Percentiles rank a stretch among this genome's conserved stretches.
Evolutionary conservation across 495 filamentous ascomycete species (phyloP).

Genomic region (Cercophora newfieldiana): DNA sequence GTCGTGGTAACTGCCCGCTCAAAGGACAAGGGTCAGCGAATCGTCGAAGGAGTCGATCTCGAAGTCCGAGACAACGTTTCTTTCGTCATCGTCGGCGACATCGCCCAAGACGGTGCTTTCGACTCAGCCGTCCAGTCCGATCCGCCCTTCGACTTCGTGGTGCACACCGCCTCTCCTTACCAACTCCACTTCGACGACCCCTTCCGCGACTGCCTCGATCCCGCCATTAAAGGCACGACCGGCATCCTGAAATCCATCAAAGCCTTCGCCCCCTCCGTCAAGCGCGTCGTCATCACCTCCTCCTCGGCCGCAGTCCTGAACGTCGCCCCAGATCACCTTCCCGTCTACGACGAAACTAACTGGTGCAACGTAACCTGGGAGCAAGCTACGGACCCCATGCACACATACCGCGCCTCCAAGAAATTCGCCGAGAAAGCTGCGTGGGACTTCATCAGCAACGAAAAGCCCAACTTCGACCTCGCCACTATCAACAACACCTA

Average conservation of each 20-base stretch:
- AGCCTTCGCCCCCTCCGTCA: constrained; percentile 34
- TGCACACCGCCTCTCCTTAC: constrained; percentile 50
- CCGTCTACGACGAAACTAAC: constrained; percentile 41
- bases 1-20: constrained; percentile 45
- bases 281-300: constrained; percentile 48
- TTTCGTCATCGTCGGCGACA: constrained; percentile 39
- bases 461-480: constrained; percentile 41
- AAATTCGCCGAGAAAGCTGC: constrained; percentile 47
- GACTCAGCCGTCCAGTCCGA: constrained; percentile 33
- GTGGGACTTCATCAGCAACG: constrained; percentile 41
- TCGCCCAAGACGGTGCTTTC: constrained; percentile 37
- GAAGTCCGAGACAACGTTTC: constrained; percentile 21
- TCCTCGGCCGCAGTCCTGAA: constrained; percentile 44
- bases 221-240: constrained; percentile 46
- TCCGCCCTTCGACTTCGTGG: constrained; percentile 40
- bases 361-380: constrained; percentile 44
- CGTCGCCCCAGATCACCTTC: constrained; percentile 33
- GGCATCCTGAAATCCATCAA: constrained; percentile 42
- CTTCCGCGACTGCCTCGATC: constrained; percentile 40
- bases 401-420: constrained; percentile 45
- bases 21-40: constrained; percentile 38
- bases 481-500: constrained; percentile 48
- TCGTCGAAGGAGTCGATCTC: constrained; percentile 33
- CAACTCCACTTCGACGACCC: constrained; percentile 39
- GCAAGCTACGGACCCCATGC: constrained; percentile 29